Conservation (phyloP, 805 yeast genomes). For the Teunomyces tritomae region DNA sequence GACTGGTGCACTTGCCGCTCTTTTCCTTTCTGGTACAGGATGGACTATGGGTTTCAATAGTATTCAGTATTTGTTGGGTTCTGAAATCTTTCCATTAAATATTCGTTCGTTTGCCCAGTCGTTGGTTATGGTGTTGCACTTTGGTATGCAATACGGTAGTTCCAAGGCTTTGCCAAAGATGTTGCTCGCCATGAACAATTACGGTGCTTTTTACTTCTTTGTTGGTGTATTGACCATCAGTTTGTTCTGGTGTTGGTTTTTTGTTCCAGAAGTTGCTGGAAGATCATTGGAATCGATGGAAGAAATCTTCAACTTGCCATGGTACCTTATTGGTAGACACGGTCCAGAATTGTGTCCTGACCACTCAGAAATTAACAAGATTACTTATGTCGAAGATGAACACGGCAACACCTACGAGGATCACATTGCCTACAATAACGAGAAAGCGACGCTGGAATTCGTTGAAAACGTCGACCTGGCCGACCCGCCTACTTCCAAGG, state of each 20-base stretch:
- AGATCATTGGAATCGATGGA: slow-evolving; percentile 26
- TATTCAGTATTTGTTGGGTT: slow-evolving; percentile 22
- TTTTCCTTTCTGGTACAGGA: slow-evolving; percentile 21
- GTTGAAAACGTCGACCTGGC: slow-evolving; percentile 8
- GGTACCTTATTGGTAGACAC: slow-evolving; percentile 24
- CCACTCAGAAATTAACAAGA: slow-evolving; percentile 21
- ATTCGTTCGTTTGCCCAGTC: slow-evolving; percentile 24
- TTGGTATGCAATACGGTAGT: slow-evolving; percentile 25
- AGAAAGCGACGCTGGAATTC: slow-evolving; percentile 6
- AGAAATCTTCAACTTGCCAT: slow-evolving; percentile 24
- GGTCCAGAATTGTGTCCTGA: slow-evolving; percentile 25
- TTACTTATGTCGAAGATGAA: slow-evolving; percentile 7
- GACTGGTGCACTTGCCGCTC: slow-evolving; percentile 21
- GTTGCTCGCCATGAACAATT: slow-evolving; percentile 19
- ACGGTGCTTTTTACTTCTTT: slow-evolving; percentile 24
- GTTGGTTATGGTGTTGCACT: slow-evolving; percentile 23
- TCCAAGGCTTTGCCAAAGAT: slow-evolving; percentile 24
- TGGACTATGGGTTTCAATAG: slow-evolving; percentile 26
- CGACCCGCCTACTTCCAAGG: not conserved
- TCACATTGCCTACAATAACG: slow-evolving; percentile 10
- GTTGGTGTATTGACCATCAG: slow-evolving; percentile 14
- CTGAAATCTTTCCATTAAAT: slow-evolving; percentile 23
- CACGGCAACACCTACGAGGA: slow-evolving; percentile 7
- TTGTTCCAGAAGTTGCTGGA: slow-evolving; percentile 23
- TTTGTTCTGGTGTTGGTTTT: slow-evolving; percentile 25